A percentile compares a stretch with the other conserved stretches of the same genome.
Conservation (phyloP, 2,329 filamentous ascomycete species). For the Beauveria bassiana region DNA sequence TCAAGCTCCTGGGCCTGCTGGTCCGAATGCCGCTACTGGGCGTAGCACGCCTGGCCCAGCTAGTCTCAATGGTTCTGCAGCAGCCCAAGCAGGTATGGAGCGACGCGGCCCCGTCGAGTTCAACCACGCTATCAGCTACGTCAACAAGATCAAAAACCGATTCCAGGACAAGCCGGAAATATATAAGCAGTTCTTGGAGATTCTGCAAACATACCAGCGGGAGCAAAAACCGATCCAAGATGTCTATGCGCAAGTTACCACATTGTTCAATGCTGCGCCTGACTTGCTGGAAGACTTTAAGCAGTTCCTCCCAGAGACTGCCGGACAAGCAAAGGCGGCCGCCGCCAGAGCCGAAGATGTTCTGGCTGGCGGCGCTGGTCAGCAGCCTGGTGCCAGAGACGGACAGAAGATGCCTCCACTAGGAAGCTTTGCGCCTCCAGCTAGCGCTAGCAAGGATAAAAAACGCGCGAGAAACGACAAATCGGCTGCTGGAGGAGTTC, state of each 20-base stretch:
- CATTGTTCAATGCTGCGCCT: slow-evolving; percentile 84
- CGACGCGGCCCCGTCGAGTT: slow-evolving; percentile 95
- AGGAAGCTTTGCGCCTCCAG: slow-evolving; percentile 81
- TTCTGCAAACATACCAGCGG: slow-evolving; percentile 93
- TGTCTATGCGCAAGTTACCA: slow-evolving; percentile 94
- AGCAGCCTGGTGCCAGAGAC: slow-evolving; percentile 47
- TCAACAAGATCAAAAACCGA: slow-evolving; percentile 99
- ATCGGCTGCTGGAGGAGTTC: slow-evolving; percentile 38
- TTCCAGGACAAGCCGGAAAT: slow-evolving; percentile 96
- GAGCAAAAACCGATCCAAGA: slow-evolving; percentile 98
- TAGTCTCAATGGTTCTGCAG: slow-evolving; percentile 52
- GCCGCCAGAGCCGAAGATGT: slow-evolving; percentile 56
- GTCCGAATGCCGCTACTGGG: slow-evolving; percentile 51
- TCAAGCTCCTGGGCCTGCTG: slow-evolving; percentile 33
- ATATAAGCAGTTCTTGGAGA: slow-evolving; percentile 98
- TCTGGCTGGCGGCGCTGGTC: slow-evolving; percentile 18
- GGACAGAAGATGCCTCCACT: slow-evolving; percentile 82
- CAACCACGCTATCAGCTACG: slow-evolving; percentile 98
- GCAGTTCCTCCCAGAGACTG: slow-evolving; percentile 90
- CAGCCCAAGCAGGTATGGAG: slow-evolving; percentile 58
- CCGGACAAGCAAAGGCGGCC: slow-evolving; percentile 43
- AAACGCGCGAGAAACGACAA: slow-evolving; percentile 66
- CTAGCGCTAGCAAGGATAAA: slow-evolving; percentile 83
- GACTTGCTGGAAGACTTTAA: slow-evolving; percentile 98
- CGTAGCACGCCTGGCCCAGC: slow-evolving; percentile 50